phyloP scores from a whole-genome alignment of 73 alveolate genomes.

The Paramecium octaurelia region DNA sequence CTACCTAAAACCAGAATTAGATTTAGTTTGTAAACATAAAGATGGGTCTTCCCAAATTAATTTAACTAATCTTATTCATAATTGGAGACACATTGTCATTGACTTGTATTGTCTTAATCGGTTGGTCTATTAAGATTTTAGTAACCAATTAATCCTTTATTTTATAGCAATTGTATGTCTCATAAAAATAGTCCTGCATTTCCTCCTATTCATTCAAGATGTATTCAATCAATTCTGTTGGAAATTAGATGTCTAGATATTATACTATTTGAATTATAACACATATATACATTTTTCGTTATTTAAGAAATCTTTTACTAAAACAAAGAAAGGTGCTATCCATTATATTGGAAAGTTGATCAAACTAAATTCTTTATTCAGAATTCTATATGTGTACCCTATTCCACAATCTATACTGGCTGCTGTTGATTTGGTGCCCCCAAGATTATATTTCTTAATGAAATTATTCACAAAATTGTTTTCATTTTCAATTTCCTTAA shows the following conservation, averaged over 20 bases:
- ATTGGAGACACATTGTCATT: slow-evolving; percentile 27
- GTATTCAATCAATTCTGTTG: slow-evolving; percentile 20
- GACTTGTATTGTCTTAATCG: not conserved
- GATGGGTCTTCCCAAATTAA: not conserved
- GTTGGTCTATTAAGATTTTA: not conserved
- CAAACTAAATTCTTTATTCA: not conserved
- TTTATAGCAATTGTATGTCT: not conserved
- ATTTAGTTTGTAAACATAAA: not conserved
- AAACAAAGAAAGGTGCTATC: slow-evolving; percentile 8
- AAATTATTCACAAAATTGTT: not conserved
- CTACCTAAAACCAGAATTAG: not conserved
- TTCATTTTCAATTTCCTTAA: not conserved
- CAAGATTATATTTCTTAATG: not conserved
- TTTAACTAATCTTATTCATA: not conserved
- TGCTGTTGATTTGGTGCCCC: not conserved
- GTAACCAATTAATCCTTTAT: not conserved
- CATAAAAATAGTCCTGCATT: not conserved
- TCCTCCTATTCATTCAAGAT: not conserved
- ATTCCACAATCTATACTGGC: not conserved
- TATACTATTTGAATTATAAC: not conserved
- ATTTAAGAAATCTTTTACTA: not conserved
- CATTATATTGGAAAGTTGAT: not conserved
- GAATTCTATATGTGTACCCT: not conserved
- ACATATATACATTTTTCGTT: not conserved
- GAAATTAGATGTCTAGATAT: not conserved